Evolutionary conservation across 2,329 filamentous ascomycete genomes (phyloP), one percentile per base, ranked within the genome.

Genomic region (Hypoxylon sp.): DNA sequence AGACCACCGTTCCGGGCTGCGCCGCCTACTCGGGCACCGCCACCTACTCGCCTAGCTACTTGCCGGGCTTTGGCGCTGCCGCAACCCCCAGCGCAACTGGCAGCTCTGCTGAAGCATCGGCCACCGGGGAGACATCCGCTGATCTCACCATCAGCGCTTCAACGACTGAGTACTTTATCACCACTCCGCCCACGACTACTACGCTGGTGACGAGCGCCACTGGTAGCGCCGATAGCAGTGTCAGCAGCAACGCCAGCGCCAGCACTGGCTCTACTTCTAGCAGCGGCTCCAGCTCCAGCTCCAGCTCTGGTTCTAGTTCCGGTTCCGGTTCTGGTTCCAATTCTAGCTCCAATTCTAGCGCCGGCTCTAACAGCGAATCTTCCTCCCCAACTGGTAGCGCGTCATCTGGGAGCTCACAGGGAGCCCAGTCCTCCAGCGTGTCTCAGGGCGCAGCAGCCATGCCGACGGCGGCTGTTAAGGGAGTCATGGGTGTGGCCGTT

Each of bases 1-100:
- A 88, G 81, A 87, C 85, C 14, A 85, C 83, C 25, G 85, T 89
- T 21, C 89, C 89, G 0, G 89, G 89, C 2, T 92, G 90, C 74
- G 74, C 78, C 1, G 73, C 61, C 3, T 90, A 90, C 80, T 73
- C 75, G 2, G 88, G 88, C 68, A 88, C 86, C 25, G 85, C 80
- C 14, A 85, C 83, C 11, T 86, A 87, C 77, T 81, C 81, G 61
- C 85, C 86, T 7, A 80, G 76, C 48, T 89, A 80, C 77, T 77
- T 89, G 51, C 72, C 81, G 52, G 75, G 76, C 9, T 77, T 76
- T 36, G 74, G 73, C 32, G 55, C 57, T 34, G 59, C 67, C 21
- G 56, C 60, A 25, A 63, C 56, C 2, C 49, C 56, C 36, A 64
- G 41, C 28, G 51, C 60, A 11, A 52, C 60, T 7, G 59, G 5